Evolutionary conservation across 1,139 yeast species (phyloP), one percentile per base, ranked within the genome.

Genomic region (Zygoascus meyerae): DNA sequence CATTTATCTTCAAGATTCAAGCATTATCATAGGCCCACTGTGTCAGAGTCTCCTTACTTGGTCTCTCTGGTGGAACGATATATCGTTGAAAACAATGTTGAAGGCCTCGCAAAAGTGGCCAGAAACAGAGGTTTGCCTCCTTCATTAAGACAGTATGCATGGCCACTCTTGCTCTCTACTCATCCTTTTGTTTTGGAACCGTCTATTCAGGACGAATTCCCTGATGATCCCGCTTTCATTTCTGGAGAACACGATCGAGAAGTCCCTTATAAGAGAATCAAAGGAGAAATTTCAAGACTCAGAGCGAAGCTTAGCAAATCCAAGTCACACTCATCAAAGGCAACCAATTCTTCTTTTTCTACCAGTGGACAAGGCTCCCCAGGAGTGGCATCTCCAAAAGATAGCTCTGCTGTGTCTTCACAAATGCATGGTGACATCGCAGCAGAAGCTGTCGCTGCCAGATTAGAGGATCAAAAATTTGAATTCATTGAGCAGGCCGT

Each of bases 71-170:
- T 68, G 47, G 61, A 62, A 41, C 52, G 57, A 40, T 80, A 73
- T 55, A 66, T 82, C 16, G 69, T 69, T 44, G 70, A 71, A 34
- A 72, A 72, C 48, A 80, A 83, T 60, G 75, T 78, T 48, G 80
- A 79, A 42, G 86, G 85, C 1, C 68, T 90, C 44, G 95, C 97
- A 0, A 71, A 81, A 52, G 68, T 90, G 12, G 90, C 95, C 2
- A 73, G 96, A 52, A 90, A 84, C 56, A 74, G 80, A 52, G 97
- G 97, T 2, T 71, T 89, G 21, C 97, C 97, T 1, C 95, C 95
- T 0, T 77, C 81, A 52, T 70, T 87, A 47, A 73, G 97, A 51
- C 81, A 78, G 55, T 73, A 77, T 51, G 83, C 86, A 9, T 90
- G 97, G 97, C 96, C 97, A 2, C 68, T 86, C 7, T 65, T 90